Conservation (phyloP, 106 monocot species). For the Dendrobium nobile region DNA sequence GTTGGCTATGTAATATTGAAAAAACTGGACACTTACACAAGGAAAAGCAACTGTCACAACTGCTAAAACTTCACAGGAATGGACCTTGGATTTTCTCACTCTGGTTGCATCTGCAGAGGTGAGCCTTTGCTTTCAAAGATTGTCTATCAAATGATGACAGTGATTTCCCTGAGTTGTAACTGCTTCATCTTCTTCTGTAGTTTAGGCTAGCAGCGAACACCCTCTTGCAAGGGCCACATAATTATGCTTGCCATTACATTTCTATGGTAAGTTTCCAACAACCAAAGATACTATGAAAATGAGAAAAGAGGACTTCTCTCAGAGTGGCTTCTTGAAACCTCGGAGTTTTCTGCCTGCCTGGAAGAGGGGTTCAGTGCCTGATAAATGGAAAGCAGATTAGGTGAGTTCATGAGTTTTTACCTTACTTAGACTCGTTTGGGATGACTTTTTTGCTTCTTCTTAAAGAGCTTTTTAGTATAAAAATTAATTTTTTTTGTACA, state of each 20-base stretch:
- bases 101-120: constrained; percentile 98
- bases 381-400: constrained; percentile 58
- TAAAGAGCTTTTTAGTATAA: no score
- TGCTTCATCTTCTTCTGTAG: constrained; percentile 32
- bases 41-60: constrained; percentile 76
- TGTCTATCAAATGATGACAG: no score
- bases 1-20: constrained; percentile 69
- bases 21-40: constrained; percentile 92
- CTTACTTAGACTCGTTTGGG: no score
- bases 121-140: background rate
- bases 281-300: constrained; percentile 23
- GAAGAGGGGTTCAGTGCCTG: constrained; percentile 80
- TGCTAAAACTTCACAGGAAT: constrained; percentile 53
- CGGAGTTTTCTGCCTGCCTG: constrained; percentile 83
- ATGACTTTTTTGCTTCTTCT: no score
- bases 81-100: constrained; percentile 71
- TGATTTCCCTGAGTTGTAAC: background rate
- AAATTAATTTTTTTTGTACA: no score
- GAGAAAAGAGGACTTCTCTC: constrained; percentile 45
- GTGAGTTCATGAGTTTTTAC: constrained; percentile 31
- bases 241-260: constrained; percentile 85
- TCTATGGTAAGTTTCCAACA: constrained; percentile 43
- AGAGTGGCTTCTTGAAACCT: constrained; percentile 73
- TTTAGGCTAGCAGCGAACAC: constrained; percentile 93
- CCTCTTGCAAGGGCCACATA: constrained; percentile 84